A percentile compares a stretch with the other conserved stretches of the same genome.
phyloP scores from a whole-genome alignment of 2,329 filamentous ascomycete genomes.

The Verruconis gallopava region DNA sequence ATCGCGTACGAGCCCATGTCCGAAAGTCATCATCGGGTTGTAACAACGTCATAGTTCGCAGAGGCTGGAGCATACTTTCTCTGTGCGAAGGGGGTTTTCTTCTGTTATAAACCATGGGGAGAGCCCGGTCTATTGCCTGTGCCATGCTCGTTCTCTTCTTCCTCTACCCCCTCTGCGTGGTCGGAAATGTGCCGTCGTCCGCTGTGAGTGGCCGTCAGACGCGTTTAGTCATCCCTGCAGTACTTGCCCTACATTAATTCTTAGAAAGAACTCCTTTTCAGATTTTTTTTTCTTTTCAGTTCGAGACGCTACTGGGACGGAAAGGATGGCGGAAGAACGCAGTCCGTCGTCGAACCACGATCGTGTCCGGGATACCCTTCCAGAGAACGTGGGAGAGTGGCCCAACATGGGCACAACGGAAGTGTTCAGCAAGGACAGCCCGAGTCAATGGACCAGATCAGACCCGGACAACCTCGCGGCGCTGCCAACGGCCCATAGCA shows the following conservation, averaged over 20 bases:
- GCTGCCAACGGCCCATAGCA: background rate
- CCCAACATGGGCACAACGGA: background rate
- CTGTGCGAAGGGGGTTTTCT: background rate
- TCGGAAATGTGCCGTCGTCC: too few species aligned
- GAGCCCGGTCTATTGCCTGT: background rate
- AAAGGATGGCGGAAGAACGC: background rate
- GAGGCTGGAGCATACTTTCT: background rate
- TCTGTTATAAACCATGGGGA: background rate
- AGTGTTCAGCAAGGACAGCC: constrained; percentile 4
- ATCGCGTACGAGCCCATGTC: background rate
- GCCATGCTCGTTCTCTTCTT: background rate
- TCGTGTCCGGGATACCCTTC: background rate
- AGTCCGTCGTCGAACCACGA: background rate
- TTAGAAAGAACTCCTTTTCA: background rate
- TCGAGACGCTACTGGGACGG: background rate
- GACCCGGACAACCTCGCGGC: constrained; percentile 1
- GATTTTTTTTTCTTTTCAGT: background rate
- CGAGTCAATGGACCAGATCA: background rate
- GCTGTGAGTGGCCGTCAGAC: background rate
- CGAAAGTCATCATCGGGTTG: background rate
- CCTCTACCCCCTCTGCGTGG: background rate
- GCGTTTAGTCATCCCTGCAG: background rate
- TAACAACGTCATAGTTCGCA: background rate
- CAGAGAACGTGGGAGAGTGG: background rate
- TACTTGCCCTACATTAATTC: background rate